A percentile compares a stretch with the other conserved stretches of the same genome.
These are phyloP conservation scores for Prorocentrum cordatum DNA, from an alignment of 169 alveolate species.

Conservation along the genomic window DNA sequence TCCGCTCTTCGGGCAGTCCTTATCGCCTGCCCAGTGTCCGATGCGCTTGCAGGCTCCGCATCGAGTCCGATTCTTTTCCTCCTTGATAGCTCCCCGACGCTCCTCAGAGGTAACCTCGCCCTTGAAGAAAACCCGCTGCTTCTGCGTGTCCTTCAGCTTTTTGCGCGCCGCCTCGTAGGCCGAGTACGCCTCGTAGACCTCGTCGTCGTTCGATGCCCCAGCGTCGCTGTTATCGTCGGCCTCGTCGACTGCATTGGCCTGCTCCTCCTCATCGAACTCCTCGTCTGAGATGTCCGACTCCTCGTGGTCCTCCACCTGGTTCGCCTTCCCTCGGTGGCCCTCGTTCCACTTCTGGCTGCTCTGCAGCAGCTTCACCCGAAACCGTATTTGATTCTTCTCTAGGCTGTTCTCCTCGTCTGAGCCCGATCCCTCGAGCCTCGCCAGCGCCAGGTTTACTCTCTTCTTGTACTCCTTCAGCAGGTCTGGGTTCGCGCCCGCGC, in stretches of 20 bases:
- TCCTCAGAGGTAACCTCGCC: not conserved
- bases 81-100: not conserved
- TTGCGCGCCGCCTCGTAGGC: not conserved
- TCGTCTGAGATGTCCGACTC: not conserved
- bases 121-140: not conserved
- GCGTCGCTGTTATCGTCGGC: not conserved
- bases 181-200: not conserved
- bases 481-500: too few species aligned
- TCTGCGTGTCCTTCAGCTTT: not conserved
- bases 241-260: not conserved
- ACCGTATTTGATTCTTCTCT: too few species aligned
- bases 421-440: too few species aligned
- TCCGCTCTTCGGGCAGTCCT: not conserved
- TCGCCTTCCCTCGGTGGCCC: too few species aligned
- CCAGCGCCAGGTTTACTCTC: too few species aligned
- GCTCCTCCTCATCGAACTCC: not conserved
- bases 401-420: too few species aligned
- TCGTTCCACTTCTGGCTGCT: too few species aligned
- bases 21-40: constrained; percentile 27
- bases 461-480: too few species aligned
- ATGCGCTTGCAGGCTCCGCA: constrained; percentile 3
- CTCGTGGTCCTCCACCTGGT: not conserved
- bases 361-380: too few species aligned
- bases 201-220: not conserved
- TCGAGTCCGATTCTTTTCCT: not conserved